A percentile compares a stretch with the other conserved stretches of the same genome.
phyloP scores from a whole-genome alignment of 305 asterid species.

The Solanum chacoense region DNA sequence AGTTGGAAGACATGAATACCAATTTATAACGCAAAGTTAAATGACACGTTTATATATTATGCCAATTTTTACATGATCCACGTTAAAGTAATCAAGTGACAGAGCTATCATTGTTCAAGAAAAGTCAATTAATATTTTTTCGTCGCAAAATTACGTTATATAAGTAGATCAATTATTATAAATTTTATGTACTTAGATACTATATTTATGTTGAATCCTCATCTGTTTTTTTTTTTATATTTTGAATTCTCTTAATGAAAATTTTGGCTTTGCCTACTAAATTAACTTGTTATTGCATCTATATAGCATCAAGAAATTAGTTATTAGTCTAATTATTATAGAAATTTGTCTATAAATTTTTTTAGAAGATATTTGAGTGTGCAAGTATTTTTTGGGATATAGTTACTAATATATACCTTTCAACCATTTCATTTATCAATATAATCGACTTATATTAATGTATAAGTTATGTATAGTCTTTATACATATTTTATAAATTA shows the following conservation, averaged over 20 bases:
- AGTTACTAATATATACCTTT: neutral
- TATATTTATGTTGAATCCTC: neutral
- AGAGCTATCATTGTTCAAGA: neutral
- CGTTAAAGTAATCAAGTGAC: neutral
- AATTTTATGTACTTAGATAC: neutral
- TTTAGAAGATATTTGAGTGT: neutral
- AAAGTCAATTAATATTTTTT: neutral
- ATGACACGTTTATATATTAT: neutral
- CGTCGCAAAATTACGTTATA: neutral
- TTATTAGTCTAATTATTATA: neutral
- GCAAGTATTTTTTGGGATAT: neutral
- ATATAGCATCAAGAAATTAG: neutral
- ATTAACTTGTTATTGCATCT: neutral
- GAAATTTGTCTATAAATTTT: neutral
- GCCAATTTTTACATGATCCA: neutral
- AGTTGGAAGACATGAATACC: neutral
- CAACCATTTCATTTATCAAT: neutral
- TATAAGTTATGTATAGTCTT: neutral
- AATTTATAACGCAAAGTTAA: neutral
- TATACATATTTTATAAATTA: neutral
- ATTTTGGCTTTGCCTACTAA: neutral
- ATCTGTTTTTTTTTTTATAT: neutral
- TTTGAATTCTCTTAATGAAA: neutral
- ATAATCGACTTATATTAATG: neutral
- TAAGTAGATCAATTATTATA: neutral